Base-by-base conservation (phyloP, 176 grass and related monocot species). In the Pontederia paniculata region DNA sequence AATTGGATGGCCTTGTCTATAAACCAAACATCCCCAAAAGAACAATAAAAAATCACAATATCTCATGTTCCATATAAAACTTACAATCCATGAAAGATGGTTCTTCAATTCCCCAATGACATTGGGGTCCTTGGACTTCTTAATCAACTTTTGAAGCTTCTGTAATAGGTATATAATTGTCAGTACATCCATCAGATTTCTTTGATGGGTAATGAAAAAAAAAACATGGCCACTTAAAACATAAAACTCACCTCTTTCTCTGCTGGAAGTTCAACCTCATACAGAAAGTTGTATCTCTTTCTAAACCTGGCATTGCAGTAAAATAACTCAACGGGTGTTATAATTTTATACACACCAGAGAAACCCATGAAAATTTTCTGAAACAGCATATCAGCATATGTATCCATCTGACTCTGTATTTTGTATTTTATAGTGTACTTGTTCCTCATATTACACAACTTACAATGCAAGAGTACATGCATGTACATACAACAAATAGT, bases 261-360 rank as follows among this genome's bases (percentile, higher is more conserved):
- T 21, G 71, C 22, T 74, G 86, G 91, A 45, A 90, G 72, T 62
- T 90, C 71, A 21, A 78, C 60, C 16, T 97, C 91, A 74, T 81
- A 90, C 45, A 90, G 64, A 58, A 97, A 97, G 81, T 76, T 72
- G 23, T 87, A 97, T 81, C 83, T 81, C 81, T 90, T 97, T 72
- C 80, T 87, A 58, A 97, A 97, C 23, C 91, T 90, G 68, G 45
- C 48, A 50, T 23, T 10, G 37, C 60, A 73, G 13, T 50, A 75
- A 73, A 70, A 46, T 55, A 42, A 59, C 12, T 21, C 14, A 54
- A 67, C 53, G 37, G 19, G 31, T 53, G n/a, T 21, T 47, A 37
- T 23, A 10, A 68, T 41, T 23, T 16, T 2, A 10, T 16, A 68
- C 57, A 48, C 23, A n/a, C 60, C 17, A 60, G 11, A 62, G 37